phyloP scores from a whole-genome alignment of 257 asterid species.

The Ajuga chamaepitys region DNA sequence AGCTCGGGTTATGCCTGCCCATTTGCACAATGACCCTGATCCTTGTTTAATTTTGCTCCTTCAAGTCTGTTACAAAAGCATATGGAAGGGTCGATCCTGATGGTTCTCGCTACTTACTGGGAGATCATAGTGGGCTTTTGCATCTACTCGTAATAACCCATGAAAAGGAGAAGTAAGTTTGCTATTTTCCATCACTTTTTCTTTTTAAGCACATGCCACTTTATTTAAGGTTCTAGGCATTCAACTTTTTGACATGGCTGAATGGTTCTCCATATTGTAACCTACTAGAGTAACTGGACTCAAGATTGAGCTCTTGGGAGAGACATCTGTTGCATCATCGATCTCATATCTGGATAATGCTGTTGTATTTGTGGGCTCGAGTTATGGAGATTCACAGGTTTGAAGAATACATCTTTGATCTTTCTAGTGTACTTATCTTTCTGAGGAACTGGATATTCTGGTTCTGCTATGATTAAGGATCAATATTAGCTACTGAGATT shows the following conservation, averaged over 20 bases:
- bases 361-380: constrained; percentile 79
- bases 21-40: constrained; percentile 13
- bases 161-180: constrained; percentile 78
- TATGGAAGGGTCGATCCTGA: constrained; percentile 92
- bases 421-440: background rate
- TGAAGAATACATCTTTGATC: background rate
- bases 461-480: background rate
- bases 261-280: constrained; percentile 7
- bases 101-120: constrained; percentile 85
- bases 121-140: constrained; percentile 84
- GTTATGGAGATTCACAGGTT: constrained; percentile 96
- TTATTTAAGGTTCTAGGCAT: background rate
- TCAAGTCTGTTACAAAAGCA: constrained; percentile 70
- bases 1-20: constrained; percentile 8
- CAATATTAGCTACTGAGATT: background rate
- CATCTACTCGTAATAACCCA: constrained; percentile 84
- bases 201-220: background rate
- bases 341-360: constrained; percentile 89
- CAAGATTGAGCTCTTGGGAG: constrained; percentile 82
- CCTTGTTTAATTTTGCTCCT: constrained; percentile 17
- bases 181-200: background rate
- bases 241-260: constrained; percentile 7
- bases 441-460: background rate
- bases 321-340: constrained; percentile 84
- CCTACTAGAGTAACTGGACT: constrained; percentile 74